Evolutionary conservation across 495 filamentous ascomycete species (phyloP), one percentile per base, ranked within the genome.

Genomic region (Penicillium salamii): DNA sequence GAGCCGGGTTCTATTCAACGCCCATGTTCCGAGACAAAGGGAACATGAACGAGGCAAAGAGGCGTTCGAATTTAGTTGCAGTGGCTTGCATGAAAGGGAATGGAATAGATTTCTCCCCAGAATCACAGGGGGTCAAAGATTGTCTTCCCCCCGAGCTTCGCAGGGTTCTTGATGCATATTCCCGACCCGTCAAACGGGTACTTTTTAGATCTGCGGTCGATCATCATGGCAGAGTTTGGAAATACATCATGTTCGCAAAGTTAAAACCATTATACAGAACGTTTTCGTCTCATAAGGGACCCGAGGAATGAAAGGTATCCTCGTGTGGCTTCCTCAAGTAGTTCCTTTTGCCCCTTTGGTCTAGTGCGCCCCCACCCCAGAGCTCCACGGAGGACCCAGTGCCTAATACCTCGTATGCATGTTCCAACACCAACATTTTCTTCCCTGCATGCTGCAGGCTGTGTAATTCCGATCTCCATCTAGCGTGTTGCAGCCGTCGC

Each of bases 391-490:
- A 50, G 46, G 34, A 7, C 38, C 36, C 26, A 56, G 50, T 53
- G 50, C 54, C 42, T 49, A 44, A 21, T 28, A 53, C 54, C 42
- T 49, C 40, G 18, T 28, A 53, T 58, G 54, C 52, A 61, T 52
- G 46, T 51, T 40, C 3, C 23, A 20, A 46, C 17, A 13, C 36
- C 21, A 28, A 45, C 50, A 59, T 55, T 54, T 40, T 49, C 37
- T 61, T 58, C 50, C 55, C 54, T 64, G 55, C 61, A 61, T 52
- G 8, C 46, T 56, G 52, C 54, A 50, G 54, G 47, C 37, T 43
- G 55, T 55, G 31, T 31, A 24, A 41, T 49, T 55, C 47, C 39
- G 42, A 33, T 35, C 38, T 19, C 26, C 26, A 40, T 23, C 18
- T 39, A 38, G n/a, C 40, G 17, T 44, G 33, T 36, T 45, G 33